A percentile compares a stretch with the other conserved stretches of the same genome.
Evolutionary conservation across 2,329 filamentous ascomycete species (phyloP).

Genomic region (Monosporascus ibericus): DNA sequence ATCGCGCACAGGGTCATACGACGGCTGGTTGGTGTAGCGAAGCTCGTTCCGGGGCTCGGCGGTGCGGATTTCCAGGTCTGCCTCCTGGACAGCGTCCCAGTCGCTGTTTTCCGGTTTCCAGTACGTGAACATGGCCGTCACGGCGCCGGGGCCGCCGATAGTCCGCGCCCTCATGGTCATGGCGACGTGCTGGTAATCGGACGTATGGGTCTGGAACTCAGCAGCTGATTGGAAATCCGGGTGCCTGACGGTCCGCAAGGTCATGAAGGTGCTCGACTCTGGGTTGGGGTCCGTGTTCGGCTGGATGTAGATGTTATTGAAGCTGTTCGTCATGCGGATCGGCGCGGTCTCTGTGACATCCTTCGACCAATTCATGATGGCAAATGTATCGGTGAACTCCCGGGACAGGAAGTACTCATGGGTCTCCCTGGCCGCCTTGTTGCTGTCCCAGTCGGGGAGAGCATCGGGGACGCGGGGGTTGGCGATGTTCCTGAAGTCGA

Average conservation of each 20-base stretch:
- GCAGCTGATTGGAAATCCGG: constrained; percentile 39
- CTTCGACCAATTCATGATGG: constrained; percentile 31
- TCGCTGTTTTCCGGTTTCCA: constrained; percentile 11
- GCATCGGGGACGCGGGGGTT: constrained; percentile 26
- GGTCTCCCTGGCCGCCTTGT: constrained; percentile 20
- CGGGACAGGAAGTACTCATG: constrained; percentile 23
- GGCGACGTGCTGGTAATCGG: constrained; percentile 31
- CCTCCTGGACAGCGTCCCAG: constrained; percentile 27
- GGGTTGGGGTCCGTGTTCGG: constrained; percentile 26
- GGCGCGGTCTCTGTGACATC: constrained; percentile 24
- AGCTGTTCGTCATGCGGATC: constrained; percentile 32
- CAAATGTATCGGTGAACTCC: constrained; percentile 24
- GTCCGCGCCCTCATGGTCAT: constrained; percentile 46
- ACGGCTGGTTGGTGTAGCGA: constrained; percentile 47
- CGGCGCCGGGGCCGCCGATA: constrained; percentile 38
- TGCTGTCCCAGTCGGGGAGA: constrained; percentile 20
- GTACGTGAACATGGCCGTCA: constrained; percentile 49
- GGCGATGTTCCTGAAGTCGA: constrained; percentile 40
- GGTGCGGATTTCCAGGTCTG: constrained; percentile 36
- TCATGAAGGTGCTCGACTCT: constrained; percentile 36
- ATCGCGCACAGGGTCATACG: constrained; percentile 34
- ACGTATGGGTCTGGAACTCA: constrained; percentile 36
- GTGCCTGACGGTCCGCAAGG: constrained; percentile 40
- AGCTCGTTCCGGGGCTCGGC: constrained; percentile 28
- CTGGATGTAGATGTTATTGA: constrained; percentile 40